Percentiles rank a stretch among this genome's conserved stretches.
Conservation (phyloP, 2,329 filamentous ascomycete species). For the Sporothrix phasma region DNA sequence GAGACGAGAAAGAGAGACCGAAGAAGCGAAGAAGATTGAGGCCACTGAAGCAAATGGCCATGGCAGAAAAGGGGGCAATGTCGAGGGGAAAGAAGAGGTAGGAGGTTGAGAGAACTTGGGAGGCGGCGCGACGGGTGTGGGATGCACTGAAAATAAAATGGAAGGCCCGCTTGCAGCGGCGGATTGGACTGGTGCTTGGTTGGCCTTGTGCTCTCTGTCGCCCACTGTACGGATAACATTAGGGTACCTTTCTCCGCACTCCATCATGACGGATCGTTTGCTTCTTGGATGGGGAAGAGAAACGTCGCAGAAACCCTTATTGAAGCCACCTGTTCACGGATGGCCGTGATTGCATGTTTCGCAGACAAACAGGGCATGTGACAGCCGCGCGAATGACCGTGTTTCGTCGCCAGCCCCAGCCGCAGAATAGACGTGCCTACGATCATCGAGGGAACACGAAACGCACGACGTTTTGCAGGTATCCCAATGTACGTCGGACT, state of each 20-base stretch:
- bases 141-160: neutral
- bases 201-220: neutral
- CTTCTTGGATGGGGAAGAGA: neutral
- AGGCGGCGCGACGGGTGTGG: neutral
- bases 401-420: neutral
- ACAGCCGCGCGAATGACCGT: neutral
- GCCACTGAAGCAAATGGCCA: neutral
- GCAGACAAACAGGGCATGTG: neutral
- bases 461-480: neutral
- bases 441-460: neutral
- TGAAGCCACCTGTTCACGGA: neutral
- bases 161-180: neutral
- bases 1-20: neutral
- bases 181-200: neutral
- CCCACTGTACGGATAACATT: neutral
- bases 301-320: neutral
- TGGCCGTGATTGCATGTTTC: neutral
- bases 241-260: neutral
- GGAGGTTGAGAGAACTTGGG: neutral
- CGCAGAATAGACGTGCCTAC: neutral
- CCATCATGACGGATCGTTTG: neutral
- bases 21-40: neutral
- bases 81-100: neutral
- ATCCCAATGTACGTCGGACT: no score
- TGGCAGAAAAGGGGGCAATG: neutral